A percentile compares a stretch with the other conserved stretches of the same genome.
Evolutionary conservation across 306 rosid species (phyloP).

Genomic region (Prunus mongolica): DNA sequence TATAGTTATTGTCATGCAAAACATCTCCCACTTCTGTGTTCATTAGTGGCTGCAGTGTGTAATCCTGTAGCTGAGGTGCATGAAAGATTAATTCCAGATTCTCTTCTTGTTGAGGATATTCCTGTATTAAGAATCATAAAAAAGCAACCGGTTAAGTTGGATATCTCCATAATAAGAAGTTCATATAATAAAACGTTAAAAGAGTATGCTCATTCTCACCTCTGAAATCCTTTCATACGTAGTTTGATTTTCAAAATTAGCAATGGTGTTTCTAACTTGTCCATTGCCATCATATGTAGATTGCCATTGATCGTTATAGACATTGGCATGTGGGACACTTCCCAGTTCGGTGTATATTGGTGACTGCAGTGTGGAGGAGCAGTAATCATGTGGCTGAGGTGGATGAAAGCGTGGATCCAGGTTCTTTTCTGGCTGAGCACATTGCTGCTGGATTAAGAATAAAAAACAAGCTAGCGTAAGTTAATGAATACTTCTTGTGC

Average conservation of each 20-base stretch:
- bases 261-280: background rate
- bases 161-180: constrained; percentile 2
- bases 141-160: constrained; percentile 11
- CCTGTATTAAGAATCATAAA: constrained; percentile 30
- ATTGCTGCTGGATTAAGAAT: constrained; percentile 25
- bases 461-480: constrained; percentile 3
- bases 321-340: background rate
- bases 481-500: background rate
- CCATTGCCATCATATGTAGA: background rate
- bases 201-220: constrained; percentile 36
- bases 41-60: background rate
- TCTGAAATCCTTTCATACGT: background rate
- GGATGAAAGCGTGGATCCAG: background rate
- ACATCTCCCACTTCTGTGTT: background rate
- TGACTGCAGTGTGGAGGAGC: background rate
- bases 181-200: background rate
- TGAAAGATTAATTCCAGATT: background rate
- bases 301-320: background rate
- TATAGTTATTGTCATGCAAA: background rate
- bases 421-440: background rate
- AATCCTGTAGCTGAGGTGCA: background rate
- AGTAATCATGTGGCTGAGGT: background rate
- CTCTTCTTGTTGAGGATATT: background rate
- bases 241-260: background rate
- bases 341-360: background rate